phyloP scores from a whole-genome alignment of 106 monocot species.

The Dendrobium catenatum region DNA sequence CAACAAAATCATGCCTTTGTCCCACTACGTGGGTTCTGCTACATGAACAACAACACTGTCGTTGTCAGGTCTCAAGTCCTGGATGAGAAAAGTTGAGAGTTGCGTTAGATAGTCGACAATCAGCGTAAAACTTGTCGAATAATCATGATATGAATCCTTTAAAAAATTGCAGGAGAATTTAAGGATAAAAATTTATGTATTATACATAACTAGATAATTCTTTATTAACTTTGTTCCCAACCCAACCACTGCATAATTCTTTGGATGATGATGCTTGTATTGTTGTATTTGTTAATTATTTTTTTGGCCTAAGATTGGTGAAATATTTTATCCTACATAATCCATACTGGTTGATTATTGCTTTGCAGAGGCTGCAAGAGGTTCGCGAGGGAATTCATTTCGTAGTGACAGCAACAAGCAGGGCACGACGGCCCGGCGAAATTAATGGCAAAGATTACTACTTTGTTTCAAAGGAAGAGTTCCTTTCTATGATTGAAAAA shows the following conservation, averaged over 20 bases:
- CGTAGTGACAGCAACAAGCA: slow-evolving; percentile 92
- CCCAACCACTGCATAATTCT: neutral
- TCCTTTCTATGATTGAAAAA: slow-evolving; percentile 86
- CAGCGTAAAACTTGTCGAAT: no score
- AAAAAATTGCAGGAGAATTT: no score
- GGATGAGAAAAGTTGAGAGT: no score
- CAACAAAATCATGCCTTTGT: no score
- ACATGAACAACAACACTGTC: no score
- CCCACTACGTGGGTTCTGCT: no score
- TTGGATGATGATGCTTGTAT: no score
- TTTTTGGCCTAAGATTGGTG: neutral
- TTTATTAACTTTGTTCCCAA: neutral
- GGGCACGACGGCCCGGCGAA: slow-evolving; percentile 74
- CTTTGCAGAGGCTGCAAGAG: slow-evolving; percentile 73
- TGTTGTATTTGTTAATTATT: no score
- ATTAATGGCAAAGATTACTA: slow-evolving; percentile 92
- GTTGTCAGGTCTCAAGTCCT: no score
- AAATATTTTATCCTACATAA: neutral
- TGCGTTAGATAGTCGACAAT: no score
- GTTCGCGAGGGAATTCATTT: slow-evolving; percentile 78
- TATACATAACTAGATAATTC: neutral
- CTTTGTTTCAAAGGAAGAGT: slow-evolving; percentile 91
- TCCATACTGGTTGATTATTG: neutral
- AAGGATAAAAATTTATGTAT: no score
- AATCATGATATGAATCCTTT: no score